A percentile compares a stretch with the other conserved stretches of the same genome.
Conservation (phyloP, 768 basidiomycete species). For the Termitomyces titanicus region DNA sequence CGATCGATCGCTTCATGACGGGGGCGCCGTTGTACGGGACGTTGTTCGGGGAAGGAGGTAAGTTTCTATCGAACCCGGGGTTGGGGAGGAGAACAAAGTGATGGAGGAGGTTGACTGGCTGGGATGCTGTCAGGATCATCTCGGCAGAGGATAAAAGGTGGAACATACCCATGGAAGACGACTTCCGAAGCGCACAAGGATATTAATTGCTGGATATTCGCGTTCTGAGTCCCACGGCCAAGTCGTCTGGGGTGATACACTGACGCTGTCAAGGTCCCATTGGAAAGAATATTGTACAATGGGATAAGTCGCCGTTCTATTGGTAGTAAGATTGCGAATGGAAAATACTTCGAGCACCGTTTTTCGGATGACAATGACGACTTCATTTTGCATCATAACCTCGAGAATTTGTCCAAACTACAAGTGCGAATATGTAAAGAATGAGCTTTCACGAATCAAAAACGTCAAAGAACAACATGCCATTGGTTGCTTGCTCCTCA, state of each 20-base stretch:
- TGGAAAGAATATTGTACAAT: conserved; percentile 45
- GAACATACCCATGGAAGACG: conserved; percentile 50
- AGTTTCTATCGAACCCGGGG: conserved; percentile 25
- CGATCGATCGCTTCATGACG: conserved; percentile 35
- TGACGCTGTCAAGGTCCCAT: conserved; percentile 54
- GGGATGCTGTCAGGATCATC: neutral
- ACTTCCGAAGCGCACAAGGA: conserved; percentile 59
- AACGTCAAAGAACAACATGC: conserved; percentile 11
- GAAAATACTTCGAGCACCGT: conserved; percentile 41
- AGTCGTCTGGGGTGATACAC: conserved; percentile 31
- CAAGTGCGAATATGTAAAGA: neutral
- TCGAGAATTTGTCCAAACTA: conserved; percentile 39
- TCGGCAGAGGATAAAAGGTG: neutral
- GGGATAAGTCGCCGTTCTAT: conserved; percentile 33
- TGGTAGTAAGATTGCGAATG: conserved; percentile 23
- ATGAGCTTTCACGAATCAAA: neutral
- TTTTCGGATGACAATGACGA: conserved; percentile 42
- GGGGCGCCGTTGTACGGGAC: conserved; percentile 43
- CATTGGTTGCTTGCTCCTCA: conserved; percentile 32
- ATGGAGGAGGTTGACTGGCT: conserved; percentile 68
- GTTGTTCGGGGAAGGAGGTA: conserved; percentile 29
- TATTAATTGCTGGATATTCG: conserved; percentile 34
- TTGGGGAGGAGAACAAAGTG: conserved; percentile 53
- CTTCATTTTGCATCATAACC: conserved; percentile 37
- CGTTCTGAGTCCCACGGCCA: conserved; percentile 6